Percentiles rank a stretch among this genome's conserved stretches.
These are phyloP conservation scores for Glebionis coronaria DNA, from an alignment of 129 eudicot species.

Conservation along the genomic window DNA sequence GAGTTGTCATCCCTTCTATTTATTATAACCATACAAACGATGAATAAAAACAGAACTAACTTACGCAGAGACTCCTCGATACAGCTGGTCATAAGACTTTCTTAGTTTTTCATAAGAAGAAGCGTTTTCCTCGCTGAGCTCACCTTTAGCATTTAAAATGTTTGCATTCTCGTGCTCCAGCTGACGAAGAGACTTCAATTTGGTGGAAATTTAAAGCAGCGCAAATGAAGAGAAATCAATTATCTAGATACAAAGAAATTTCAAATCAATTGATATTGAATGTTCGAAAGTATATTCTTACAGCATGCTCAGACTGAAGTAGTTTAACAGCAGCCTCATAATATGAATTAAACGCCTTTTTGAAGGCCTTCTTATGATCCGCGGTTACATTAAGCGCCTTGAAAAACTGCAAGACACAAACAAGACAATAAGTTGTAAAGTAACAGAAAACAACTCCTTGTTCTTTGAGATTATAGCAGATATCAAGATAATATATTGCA, in stretches of 20 bases:
- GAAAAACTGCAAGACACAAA: conserved; percentile 49
- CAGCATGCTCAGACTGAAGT: conserved; percentile 84
- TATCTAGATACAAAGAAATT: neutral
- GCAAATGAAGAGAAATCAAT: conserved; percentile 1
- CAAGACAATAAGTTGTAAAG: neutral
- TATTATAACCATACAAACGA: neutral
- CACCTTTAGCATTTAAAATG: conserved; percentile 88
- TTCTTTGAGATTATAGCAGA: conserved; percentile 6
- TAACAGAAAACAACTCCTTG: neutral
- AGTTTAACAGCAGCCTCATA: conserved; percentile 77
- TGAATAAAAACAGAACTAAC: conserved; percentile 28
- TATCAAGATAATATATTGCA: neutral
- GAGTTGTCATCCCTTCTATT: conserved; percentile 1
- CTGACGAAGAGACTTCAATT: conserved; percentile 82
- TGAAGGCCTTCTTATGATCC: conserved; percentile 80
- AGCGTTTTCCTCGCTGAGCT: conserved; percentile 91
- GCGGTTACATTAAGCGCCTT: conserved; percentile 77
- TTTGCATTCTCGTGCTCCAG: conserved; percentile 96
- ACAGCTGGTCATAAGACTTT: conserved; percentile 83
- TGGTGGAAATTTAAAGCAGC: conserved; percentile 1
- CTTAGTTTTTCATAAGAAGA: conserved; percentile 87
- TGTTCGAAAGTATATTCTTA: conserved; percentile 35
- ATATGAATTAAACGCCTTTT: conserved; percentile 72
- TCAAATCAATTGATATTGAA: conserved; percentile 7
- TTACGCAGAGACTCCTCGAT: conserved; percentile 93